Evolutionary conservation across 768 basidiomycete species (phyloP), one percentile per base, ranked within the genome.

Genomic region (Tricholoma saponaceum): DNA sequence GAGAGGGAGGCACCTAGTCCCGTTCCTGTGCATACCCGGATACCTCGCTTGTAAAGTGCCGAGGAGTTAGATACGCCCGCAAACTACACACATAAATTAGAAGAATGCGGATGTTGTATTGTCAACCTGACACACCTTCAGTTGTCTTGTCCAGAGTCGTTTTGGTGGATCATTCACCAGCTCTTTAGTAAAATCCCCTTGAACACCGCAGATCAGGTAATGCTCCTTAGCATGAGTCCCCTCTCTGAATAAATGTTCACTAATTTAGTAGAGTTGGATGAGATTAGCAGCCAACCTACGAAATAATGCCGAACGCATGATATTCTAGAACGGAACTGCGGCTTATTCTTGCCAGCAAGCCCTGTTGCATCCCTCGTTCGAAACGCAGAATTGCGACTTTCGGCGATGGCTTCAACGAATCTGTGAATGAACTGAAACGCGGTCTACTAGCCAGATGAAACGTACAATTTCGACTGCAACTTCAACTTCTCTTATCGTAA

Each of bases 11-110:
- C 86, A 23, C 89, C 90, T 60, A 92, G 83, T 58, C 89, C 90
- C 10, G 89, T 90, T 35, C 89, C 89, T 0, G 89, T 92, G 70
- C 89, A 91, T 47, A 92, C 82, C 60, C 90, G 85, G 63, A 92
- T 87, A 18, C 89, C 89, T 55, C 87, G 84, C 61, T 79, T 86
- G 73, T 91, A 92, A n/a, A 92, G 72, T 3, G 79, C 83, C 4
- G 89, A 90, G 1, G 89, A 89, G 69, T 92, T 89, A 26, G 88
- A 89, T 33, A 90, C 86, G 61, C 87, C 89, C 8, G 89, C 88
- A 65, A 89, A 82, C 87, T 90, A 2, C 20, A 60, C n/a, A 33
- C 56, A 47, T 26, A 8, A 28, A 4, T 46, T 3, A 46, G 5
- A 10, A 46, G 39, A 62, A 54, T 32, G 33, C 12, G 53, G 14